These are phyloP conservation scores for Camellia lanceoleosa DNA, from an alignment of 148 eudicot genomes.

Conservation along the genomic window DNA sequence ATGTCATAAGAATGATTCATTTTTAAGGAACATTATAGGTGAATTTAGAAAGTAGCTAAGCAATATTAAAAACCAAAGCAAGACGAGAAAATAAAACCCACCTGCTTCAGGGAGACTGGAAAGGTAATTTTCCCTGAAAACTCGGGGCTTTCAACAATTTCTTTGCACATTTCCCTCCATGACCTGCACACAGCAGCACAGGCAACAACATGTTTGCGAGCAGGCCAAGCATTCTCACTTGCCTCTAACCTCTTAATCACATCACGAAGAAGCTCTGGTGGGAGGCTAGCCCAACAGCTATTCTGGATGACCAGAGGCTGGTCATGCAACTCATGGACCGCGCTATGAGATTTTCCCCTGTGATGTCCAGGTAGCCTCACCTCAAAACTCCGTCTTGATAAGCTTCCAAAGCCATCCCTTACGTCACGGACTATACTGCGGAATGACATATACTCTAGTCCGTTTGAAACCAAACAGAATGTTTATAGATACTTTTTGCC, in stretches of 20 bases:
- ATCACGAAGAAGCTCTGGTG: constrained; percentile 76
- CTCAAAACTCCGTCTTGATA: constrained; percentile 80
- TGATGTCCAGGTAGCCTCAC: constrained; percentile 57
- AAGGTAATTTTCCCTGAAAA: constrained; percentile 78
- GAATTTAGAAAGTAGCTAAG: background rate
- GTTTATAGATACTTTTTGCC: background rate
- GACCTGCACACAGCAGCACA: constrained; percentile 89
- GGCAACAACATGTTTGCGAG: constrained; percentile 78
- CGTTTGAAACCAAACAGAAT: background rate
- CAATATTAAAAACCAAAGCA: background rate
- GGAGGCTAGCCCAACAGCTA: constrained; percentile 88
- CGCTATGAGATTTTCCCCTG: constrained; percentile 77
- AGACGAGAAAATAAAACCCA: constrained; percentile 10
- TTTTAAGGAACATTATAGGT: background rate
- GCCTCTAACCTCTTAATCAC: constrained; percentile 85
- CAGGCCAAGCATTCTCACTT: constrained; percentile 83
- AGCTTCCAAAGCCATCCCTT: constrained; percentile 85
- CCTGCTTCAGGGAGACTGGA: constrained; percentile 93
- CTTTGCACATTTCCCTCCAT: constrained; percentile 92
- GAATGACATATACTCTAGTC: constrained; percentile 63
- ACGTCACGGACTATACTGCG: constrained; percentile 83
- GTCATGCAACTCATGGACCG: constrained; percentile 76
- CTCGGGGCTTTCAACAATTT: constrained; percentile 73
- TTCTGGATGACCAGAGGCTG: constrained; percentile 57
- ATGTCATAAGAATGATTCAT: background rate